Evolutionary conservation across 129 eudicot species (phyloP).

Genomic region (Apium graveolens): DNA sequence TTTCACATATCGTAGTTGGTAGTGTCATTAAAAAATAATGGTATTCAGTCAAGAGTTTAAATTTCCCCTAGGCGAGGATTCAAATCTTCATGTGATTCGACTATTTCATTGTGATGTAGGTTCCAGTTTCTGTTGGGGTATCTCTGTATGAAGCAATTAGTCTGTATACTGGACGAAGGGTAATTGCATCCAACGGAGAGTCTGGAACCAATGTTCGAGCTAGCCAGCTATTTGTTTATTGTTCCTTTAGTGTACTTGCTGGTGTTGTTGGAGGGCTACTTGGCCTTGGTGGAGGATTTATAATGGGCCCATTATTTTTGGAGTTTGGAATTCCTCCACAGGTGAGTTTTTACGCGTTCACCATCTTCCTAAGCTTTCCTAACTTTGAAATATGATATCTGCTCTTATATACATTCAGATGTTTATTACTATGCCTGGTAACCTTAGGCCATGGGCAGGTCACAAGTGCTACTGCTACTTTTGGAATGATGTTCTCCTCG

Average conservation of each 20-base stretch:
- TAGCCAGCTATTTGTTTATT: conserved; percentile 45
- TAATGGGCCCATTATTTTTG: conserved; percentile 76
- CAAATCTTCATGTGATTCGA: background rate
- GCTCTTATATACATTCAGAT: too few relatives aligned
- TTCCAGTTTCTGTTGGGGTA: conserved; percentile 71
- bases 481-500: conserved; percentile 91
- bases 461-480: conserved; percentile 95
- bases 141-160: conserved; percentile 46
- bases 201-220: conserved; percentile 31
- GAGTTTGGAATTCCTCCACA: conserved; percentile 95
- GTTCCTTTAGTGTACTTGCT: conserved; percentile 51
- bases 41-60: background rate
- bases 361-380: too few relatives aligned
- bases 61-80: background rate
- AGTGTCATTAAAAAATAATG: background rate
- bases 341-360: conserved; percentile 26
- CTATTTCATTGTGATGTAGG: conserved; percentile 20
- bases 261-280: conserved; percentile 78
- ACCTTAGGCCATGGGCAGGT: conserved; percentile 59
- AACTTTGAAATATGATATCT: too few relatives aligned
- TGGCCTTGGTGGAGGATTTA: conserved; percentile 92
- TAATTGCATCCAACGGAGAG: conserved; percentile 62
- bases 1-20: background rate
- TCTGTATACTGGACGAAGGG: conserved; percentile 37
- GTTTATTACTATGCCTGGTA: too few relatives aligned